Evolutionary conservation across 257 asterid genomes (phyloP), one percentile per base, ranked within the genome.

Genomic region (Nicotiana otophora): DNA sequence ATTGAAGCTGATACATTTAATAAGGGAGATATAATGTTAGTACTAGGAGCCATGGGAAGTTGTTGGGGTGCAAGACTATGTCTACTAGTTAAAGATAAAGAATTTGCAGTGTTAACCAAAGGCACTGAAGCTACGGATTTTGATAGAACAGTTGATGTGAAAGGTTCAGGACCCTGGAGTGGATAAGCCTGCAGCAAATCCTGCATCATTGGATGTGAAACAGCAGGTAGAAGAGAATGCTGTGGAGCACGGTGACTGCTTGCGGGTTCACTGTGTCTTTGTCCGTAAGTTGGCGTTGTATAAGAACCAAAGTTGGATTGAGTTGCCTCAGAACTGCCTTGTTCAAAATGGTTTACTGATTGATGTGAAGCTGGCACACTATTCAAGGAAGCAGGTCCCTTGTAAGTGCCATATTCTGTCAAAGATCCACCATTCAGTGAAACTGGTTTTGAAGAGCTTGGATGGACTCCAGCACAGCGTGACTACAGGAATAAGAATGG

Each of bases 311-410:
- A 78, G 82, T 87, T 81, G 82, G 78, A 62, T 34, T 81, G 88
- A 55, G 84, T 72, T 48, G 77, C 57, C 84, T 81, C 90, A 85
- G 92, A 86, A 66, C 80, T 83, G 80, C 84, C 86, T 53, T 82
- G 80, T 66, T 89, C 90, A 74, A 75, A 51, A 84, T 89, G 89
- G 81, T 81, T 78, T 83, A 89, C 89, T 51, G 91, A 89, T 74
- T 83, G 86, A 82, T 84, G 86, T 23, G 90, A 82, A 83, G 89
- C 84, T 85, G 66, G 66, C 77, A 60, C 64, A 83, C 82, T 85
- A 78, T 85, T 88, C 72, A 83, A 63, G 14, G 86, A 83, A 83
- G 92, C 65, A 19, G 90, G 79, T 58, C 87, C 93, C 46, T 85
- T 57, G 78, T 82, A 81, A 72, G 88, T 77, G 81, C 87, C 83